phyloP scores from a whole-genome alignment of 1,139 yeast species.

The Yamadazyma kanchanaburiensis region DNA sequence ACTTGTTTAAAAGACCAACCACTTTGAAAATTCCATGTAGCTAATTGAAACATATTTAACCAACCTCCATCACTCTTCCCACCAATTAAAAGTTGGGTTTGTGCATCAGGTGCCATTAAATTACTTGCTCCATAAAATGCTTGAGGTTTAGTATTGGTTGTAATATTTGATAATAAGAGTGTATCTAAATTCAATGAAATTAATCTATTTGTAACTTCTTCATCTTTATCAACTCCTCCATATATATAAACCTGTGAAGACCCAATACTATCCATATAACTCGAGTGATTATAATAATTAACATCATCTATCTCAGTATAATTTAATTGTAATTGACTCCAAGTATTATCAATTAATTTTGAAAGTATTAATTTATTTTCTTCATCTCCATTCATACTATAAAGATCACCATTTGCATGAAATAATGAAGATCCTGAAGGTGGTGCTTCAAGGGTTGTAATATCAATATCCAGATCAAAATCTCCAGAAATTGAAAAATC shows the following conservation, averaged over 20 bases:
- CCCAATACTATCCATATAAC: constrained; percentile 27
- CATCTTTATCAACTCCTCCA: constrained; percentile 31
- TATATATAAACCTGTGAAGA: constrained; percentile 30
- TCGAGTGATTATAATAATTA: constrained; percentile 27
- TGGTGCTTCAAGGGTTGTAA: constrained; percentile 24
- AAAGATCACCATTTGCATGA: constrained; percentile 25
- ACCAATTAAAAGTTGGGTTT: constrained; percentile 37
- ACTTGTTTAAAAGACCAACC: constrained; percentile 42
- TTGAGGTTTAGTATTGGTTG: constrained; percentile 43
- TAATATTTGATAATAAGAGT: constrained; percentile 27
- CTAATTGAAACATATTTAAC: constrained; percentile 45
- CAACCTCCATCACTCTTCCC: constrained; percentile 40
- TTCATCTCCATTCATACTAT: constrained; percentile 21
- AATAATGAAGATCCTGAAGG: constrained; percentile 33
- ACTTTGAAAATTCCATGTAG: constrained; percentile 41
- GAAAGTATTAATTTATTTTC: constrained; percentile 24
- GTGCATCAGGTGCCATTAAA: constrained; percentile 38
- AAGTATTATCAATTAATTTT: constrained; percentile 14
- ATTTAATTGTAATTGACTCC: constrained; percentile 22
- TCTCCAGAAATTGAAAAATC: constrained; percentile 34
- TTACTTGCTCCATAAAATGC: constrained; percentile 42
- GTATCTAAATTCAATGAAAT: constrained; percentile 29
- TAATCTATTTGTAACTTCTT: constrained; percentile 24
- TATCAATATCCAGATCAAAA: constrained; percentile 7
- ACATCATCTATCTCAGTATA: constrained; percentile 25